phyloP scores from a whole-genome alignment of 345 rosid genomes.

The Hibiscus tridactylites region DNA sequence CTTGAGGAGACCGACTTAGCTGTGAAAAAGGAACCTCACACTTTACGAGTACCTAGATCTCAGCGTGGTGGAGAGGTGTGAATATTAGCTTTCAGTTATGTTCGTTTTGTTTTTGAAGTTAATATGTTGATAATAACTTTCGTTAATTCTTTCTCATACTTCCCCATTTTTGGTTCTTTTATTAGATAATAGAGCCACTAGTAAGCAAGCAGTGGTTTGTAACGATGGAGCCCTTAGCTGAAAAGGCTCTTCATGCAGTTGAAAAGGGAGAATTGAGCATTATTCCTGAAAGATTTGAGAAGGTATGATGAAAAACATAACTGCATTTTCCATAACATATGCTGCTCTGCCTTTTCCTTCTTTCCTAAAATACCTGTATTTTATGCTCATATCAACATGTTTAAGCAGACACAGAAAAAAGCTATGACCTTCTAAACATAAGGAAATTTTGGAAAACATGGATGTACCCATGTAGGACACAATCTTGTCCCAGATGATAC shows the following conservation, averaged over 20 bases:
- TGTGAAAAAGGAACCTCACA: conserved; percentile 72
- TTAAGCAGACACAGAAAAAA: too few species aligned
- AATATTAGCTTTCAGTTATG: conserved; percentile 12
- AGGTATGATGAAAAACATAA: conserved; percentile 36
- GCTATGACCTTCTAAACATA: not conserved
- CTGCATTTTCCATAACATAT: not conserved
- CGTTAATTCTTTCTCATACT: conserved; percentile 10
- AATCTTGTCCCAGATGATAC: not conserved
- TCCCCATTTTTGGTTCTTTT: not conserved
- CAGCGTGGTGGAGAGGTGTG: conserved; percentile 98
- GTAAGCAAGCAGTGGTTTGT: conserved; percentile 98
- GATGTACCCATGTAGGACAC: not conserved
- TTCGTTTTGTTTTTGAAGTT: conserved; percentile 9
- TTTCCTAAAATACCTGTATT: not conserved
- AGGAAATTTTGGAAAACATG: not conserved
- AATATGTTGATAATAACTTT: conserved; percentile 11
- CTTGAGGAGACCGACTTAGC: conserved; percentile 92
- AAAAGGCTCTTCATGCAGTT: conserved; percentile 89
- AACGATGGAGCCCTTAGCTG: conserved; percentile 88
- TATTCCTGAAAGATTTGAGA: conserved; percentile 91
- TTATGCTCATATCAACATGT: not conserved
- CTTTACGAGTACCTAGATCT: conserved; percentile 80
- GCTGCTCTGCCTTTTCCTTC: not conserved
- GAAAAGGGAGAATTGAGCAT: conserved; percentile 66
- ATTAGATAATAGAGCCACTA: conserved; percentile 84